These are phyloP conservation scores for Pyronema omphalodes DNA, from an alignment of 495 filamentous ascomycete species.

Conservation along the genomic window DNA sequence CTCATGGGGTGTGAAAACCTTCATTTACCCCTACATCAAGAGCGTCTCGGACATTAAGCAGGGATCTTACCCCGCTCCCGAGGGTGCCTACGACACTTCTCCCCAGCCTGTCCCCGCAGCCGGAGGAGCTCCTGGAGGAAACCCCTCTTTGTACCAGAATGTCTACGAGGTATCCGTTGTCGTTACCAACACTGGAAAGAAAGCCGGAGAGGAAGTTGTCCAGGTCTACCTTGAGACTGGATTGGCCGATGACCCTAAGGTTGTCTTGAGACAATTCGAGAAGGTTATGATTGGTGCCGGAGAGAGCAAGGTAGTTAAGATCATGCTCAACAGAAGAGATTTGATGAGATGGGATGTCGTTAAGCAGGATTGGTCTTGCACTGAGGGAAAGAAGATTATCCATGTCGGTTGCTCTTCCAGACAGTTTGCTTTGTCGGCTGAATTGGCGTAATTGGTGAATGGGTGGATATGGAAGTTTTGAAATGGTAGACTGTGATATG, in stretches of 20 bases:
- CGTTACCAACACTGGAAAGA: constrained; percentile 62
- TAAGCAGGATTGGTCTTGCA: constrained; percentile 34
- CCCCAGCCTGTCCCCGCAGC: constrained; percentile 48
- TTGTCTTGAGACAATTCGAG: constrained; percentile 39
- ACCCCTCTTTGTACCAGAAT: constrained; percentile 61
- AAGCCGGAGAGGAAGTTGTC: constrained; percentile 61
- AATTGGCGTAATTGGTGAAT: constrained; percentile 3
- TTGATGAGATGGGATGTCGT: constrained; percentile 38
- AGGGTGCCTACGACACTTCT: constrained; percentile 42
- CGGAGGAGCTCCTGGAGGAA: constrained; percentile 60
- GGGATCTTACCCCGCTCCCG: constrained; percentile 43
- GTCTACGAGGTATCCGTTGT: constrained; percentile 59
- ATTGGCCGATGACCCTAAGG: constrained; percentile 27
- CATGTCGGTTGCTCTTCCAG: constrained; percentile 14
- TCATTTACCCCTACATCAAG: constrained; percentile 89
- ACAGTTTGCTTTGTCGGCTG: constrained; percentile 8
- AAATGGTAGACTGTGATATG: too few species aligned
- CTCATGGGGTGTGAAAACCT: constrained; percentile 34
- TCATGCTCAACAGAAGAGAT: constrained; percentile 35
- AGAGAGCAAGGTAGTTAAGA: constrained; percentile 29
- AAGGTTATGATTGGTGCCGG: constrained; percentile 34
- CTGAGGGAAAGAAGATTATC: constrained; percentile 10
- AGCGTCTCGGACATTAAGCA: constrained; percentile 40
- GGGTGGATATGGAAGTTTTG: background rate
- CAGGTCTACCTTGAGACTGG: constrained; percentile 40